These are phyloP conservation scores for Fagus crenata DNA, from an alignment of 306 rosid species.

Conservation along the genomic window DNA sequence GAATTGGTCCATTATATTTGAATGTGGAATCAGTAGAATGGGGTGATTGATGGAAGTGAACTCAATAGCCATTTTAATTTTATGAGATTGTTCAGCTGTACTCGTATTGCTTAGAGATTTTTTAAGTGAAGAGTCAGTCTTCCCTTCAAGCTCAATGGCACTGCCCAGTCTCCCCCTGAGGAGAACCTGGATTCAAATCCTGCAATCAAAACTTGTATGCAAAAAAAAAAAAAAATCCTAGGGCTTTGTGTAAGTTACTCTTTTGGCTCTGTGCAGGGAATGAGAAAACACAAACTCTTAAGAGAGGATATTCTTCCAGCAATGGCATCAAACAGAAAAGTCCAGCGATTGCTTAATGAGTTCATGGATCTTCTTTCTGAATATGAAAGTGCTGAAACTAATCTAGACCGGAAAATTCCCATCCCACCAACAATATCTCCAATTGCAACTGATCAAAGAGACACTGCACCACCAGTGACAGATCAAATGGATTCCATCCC, in stretches of 20 bases:
- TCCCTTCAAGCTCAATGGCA: not conserved
- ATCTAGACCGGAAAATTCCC: constrained; percentile 39
- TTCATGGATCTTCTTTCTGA: constrained; percentile 90
- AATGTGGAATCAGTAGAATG: not conserved
- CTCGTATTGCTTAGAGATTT: not conserved
- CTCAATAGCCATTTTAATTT: not conserved
- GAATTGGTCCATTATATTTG: not conserved
- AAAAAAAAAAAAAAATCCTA: too few relatives aligned
- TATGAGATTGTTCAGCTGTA: not conserved
- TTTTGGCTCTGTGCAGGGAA: constrained; percentile 57
- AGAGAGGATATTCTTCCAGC: constrained; percentile 96
- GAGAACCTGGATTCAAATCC: too few relatives aligned
- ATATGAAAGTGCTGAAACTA: constrained; percentile 52
- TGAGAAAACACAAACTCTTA: constrained; percentile 89
- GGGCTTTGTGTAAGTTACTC: not conserved
- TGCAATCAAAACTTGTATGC: too few relatives aligned
- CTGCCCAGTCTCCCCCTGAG: too few relatives aligned
- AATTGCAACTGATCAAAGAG: constrained; percentile 32
- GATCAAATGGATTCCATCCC: constrained; percentile 28
- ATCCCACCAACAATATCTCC: constrained; percentile 32
- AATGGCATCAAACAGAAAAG: constrained; percentile 95
- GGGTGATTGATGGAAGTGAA: not conserved
- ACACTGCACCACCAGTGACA: constrained; percentile 19
- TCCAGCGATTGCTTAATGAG: constrained; percentile 91
- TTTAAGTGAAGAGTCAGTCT: not conserved